These are phyloP conservation scores for Penicillium corylophilum DNA, from an alignment of 2,329 filamentous ascomycete genomes.

Conservation along the genomic window DNA sequence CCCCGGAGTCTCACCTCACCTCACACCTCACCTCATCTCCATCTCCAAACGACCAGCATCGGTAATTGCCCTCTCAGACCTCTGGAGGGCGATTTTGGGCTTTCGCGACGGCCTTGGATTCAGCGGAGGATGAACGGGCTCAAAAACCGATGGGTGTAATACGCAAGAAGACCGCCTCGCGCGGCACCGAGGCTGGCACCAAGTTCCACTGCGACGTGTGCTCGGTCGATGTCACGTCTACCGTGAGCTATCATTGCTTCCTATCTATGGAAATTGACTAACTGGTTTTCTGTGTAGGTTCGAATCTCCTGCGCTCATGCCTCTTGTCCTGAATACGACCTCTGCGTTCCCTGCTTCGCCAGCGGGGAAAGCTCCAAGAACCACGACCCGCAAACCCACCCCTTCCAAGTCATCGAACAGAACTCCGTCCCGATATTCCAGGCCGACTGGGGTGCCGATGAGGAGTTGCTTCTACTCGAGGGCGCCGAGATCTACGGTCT, in stretches of 20 bases:
- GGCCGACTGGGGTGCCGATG: constrained; percentile 93
- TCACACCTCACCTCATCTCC: constrained; percentile 7
- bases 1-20: constrained; percentile 16
- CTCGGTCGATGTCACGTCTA: constrained; percentile 94
- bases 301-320: constrained; percentile 87
- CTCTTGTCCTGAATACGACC: constrained; percentile 88
- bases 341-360: constrained; percentile 93
- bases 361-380: constrained; percentile 76
- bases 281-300: constrained; percentile 57
- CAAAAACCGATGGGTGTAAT: constrained; percentile 77
- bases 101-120: constrained; percentile 34
- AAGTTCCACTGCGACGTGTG: constrained; percentile 99
- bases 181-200: constrained; percentile 81
- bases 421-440: constrained; percentile 98
- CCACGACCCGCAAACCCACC: constrained; percentile 82
- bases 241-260: constrained; percentile 57
- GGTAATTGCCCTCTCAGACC: constrained; percentile 26
- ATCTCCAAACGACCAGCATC: constrained; percentile 4
- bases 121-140: constrained; percentile 41
- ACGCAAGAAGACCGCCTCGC: constrained; percentile 86
- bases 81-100: constrained; percentile 29
- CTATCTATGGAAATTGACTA: neutral
- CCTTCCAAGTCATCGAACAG: constrained; percentile 93
- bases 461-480: constrained; percentile 89
- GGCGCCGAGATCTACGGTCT: constrained; percentile 94